Evolutionary conservation across 2,329 filamentous ascomycete species (phyloP).

Genomic region (Geosmithia putterillii): DNA sequence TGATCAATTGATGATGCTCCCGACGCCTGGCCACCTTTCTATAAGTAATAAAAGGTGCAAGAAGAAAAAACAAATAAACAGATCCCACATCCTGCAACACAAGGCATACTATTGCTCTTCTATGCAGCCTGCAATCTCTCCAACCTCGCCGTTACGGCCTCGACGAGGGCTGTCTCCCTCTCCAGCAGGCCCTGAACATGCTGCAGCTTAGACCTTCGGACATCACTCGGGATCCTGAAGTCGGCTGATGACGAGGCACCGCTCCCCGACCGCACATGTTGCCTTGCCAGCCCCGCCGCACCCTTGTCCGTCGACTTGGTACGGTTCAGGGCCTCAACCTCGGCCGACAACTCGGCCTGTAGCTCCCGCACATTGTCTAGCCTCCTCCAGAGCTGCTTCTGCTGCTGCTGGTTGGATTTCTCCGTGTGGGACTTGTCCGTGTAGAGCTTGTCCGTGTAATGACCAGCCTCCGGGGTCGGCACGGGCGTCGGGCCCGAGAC

Average conservation of each 20-base stretch:
- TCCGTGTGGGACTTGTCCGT: background rate
- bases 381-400: slow-evolving; percentile 41
- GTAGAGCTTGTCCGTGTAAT: too few species aligned
- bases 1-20: too few species aligned
- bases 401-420: slow-evolving; percentile 5
- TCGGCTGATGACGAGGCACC: slow-evolving; percentile 25
- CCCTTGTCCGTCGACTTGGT: background rate
- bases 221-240: slow-evolving; percentile 43
- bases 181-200: slow-evolving; percentile 53
- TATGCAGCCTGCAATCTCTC: slow-evolving; percentile 34
- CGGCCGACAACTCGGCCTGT: slow-evolving; percentile 37
- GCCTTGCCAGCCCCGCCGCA: background rate
- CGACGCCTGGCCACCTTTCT: too few species aligned
- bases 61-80: too few species aligned
- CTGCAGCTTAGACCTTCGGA: slow-evolving; percentile 49
- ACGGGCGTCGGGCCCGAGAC: slow-evolving; percentile 12
- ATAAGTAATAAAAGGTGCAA: too few species aligned
- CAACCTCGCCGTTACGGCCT: slow-evolving; percentile 51
- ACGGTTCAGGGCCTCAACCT: slow-evolving; percentile 27
- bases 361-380: slow-evolving; percentile 43
- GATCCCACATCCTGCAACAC: background rate
- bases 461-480: slow-evolving; percentile 10
- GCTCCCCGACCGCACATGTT: background rate
- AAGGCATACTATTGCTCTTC: too few species aligned
- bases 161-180: slow-evolving; percentile 54